Conservation (phyloP, 768 basidiomycete genomes). For the Panellus pusillus region DNA sequence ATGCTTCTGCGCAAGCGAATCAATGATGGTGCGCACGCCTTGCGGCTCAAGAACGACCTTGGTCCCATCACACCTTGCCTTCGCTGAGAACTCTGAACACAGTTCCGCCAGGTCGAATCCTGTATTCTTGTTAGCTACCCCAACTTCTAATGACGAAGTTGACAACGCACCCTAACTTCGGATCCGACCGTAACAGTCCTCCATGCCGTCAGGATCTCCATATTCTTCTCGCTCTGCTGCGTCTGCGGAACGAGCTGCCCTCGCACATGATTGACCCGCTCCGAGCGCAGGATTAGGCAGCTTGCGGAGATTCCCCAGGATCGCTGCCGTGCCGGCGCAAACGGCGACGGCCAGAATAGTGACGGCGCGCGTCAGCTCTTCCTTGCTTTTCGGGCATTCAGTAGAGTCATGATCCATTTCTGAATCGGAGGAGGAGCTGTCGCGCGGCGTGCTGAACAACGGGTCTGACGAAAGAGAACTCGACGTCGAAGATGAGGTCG, state of each 20-base stretch:
- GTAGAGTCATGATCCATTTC: constrained; percentile 22
- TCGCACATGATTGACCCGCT: constrained; percentile 56
- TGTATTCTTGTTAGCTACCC: constrained; percentile 28
- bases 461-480: constrained; percentile 35
- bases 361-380: constrained; percentile 53
- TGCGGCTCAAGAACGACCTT: constrained; percentile 75
- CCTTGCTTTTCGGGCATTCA: constrained; percentile 56
- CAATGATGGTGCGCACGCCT: constrained; percentile 49
- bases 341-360: constrained; percentile 60
- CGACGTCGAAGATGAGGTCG: constrained; percentile 41
- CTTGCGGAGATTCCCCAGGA: constrained; percentile 36
- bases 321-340: constrained; percentile 36
- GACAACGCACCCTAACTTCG: constrained; percentile 64
- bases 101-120: constrained; percentile 77
- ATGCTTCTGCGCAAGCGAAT: constrained; percentile 33
- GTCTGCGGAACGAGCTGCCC: constrained; percentile 67
- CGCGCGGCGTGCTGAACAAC: constrained; percentile 35
- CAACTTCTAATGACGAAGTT: background rate
- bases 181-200: constrained; percentile 70
- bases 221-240: constrained; percentile 65
- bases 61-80: constrained; percentile 82
- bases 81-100: constrained; percentile 75
- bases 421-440: constrained; percentile 33
- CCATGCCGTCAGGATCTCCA: constrained; percentile 82
- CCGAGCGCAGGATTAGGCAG: constrained; percentile 44